Base-by-base conservation (phyloP, 2,329 filamentous ascomycete genomes). In the Clarireedia homoeocarpa region DNA sequence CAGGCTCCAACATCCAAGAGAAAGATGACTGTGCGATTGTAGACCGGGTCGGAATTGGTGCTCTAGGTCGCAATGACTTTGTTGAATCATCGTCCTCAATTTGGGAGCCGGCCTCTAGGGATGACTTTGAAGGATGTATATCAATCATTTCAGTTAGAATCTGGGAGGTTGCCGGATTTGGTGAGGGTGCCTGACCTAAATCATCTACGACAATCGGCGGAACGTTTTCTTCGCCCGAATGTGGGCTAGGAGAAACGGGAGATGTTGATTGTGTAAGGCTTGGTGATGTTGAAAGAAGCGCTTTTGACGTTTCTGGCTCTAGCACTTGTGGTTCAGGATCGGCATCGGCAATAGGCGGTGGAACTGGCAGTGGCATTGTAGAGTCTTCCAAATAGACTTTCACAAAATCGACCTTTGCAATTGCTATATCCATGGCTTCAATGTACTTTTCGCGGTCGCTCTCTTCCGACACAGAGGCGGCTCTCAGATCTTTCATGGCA, bases 11-110 rank as follows among this genome's bases (percentile, higher is more conserved):
- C 86, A 91, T 91, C 85, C 85, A 90, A 1, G 86, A 84, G 69
- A 89, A 91, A 4, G 84, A 86, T 6, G 87, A 89, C 62, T 88
- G 85, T 1, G 85, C 85, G 36, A 90, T 75, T 0, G 78, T 82
- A 3, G 85, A 86, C 23, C 85, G 78, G 20, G 82, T 82, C 0
- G 81, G 82, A 15, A 83, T 77, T 2, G 79, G 72, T 46, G 69
- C 71, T 71, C 48, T 66, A 44, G 61, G 68, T 54, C 58, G 40
- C 12, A 40, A 30, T 6, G 38, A 26, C 44, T 26, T 60, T 46
- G 62, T 23, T 36, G 53, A 36, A 20, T 59, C 44, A 14, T 30
- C 34, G 46, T 24, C 42, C 15, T 61, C 54, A 12, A 24, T 40
- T 34, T 48, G 40, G 12, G 51, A 15, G 4, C 38, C 12, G 23